phyloP scores from a whole-genome alignment of 2,329 filamentous ascomycete species.

The Intubia oerlemansii region DNA sequence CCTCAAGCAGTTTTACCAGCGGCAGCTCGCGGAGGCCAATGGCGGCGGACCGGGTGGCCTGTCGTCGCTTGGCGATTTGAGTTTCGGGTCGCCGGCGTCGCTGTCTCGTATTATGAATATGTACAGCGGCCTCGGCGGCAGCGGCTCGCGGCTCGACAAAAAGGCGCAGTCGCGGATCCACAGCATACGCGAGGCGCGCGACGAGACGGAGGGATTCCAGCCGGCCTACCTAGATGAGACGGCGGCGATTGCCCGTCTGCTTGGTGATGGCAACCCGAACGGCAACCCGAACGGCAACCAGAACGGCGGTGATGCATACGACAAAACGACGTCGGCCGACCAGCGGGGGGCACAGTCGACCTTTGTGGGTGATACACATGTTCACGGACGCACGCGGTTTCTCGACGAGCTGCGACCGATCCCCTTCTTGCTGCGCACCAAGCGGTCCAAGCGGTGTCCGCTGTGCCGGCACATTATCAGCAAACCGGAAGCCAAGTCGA shows the following conservation, averaged over 20 bases:
- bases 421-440: constrained; percentile 67
- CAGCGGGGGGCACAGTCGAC: constrained; percentile 25
- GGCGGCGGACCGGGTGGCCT: constrained; percentile 24
- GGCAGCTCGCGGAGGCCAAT: constrained; percentile 46
- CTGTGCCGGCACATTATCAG: constrained; percentile 87
- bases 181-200: constrained; percentile 62
- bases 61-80: constrained; percentile 25
- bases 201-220: constrained; percentile 49
- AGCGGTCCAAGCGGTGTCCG: constrained; percentile 82
- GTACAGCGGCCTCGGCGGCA: constrained; percentile 33
- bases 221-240: constrained; percentile 40
- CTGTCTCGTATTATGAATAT: constrained; percentile 80
- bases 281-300: neutral
- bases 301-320: constrained; percentile 29
- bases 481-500: constrained; percentile 80
- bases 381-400: constrained; percentile 33
- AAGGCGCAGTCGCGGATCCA: constrained; percentile 45
- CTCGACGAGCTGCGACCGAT: constrained; percentile 58
- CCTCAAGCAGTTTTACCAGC: constrained; percentile 61
- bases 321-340: constrained; percentile 30
- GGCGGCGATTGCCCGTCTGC: constrained; percentile 36
- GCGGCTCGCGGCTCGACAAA: constrained; percentile 37
- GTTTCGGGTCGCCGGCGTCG: constrained; percentile 57
- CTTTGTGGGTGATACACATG: constrained; percentile 20
- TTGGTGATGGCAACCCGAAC: constrained; percentile 7